These are phyloP conservation scores for Ophiostoma montium DNA, from an alignment of 2,329 filamentous ascomycete species.

Conservation along the genomic window DNA sequence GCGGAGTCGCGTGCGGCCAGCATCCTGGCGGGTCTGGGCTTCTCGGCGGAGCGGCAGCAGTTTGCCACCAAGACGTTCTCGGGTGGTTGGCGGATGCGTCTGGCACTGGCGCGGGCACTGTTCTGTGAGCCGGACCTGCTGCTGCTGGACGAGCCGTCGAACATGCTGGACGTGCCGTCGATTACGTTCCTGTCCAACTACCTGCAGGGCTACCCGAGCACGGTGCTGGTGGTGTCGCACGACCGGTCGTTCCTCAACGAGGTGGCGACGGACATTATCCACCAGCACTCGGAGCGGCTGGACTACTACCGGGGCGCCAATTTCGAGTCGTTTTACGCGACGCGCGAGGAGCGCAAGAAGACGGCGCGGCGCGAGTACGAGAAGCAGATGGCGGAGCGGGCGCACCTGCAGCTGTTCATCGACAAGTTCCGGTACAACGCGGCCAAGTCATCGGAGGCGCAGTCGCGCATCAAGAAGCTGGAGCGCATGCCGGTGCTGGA, in stretches of 20 bases:
- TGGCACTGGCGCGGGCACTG: slow-evolving; percentile 83
- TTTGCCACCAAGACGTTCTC: slow-evolving; percentile 95
- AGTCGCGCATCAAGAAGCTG: slow-evolving; percentile 97
- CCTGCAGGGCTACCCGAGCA: slow-evolving; percentile 85
- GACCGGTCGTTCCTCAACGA: slow-evolving; percentile 98
- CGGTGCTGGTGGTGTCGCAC: slow-evolving; percentile 92
- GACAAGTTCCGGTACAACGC: slow-evolving; percentile 99
- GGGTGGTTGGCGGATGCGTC: slow-evolving; percentile 98
- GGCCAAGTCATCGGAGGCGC: slow-evolving; percentile 94
- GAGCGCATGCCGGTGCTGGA: slow-evolving; percentile 93
- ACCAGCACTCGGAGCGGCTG: slow-evolving; percentile 90
- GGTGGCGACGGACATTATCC: slow-evolving; percentile 96
- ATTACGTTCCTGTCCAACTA: slow-evolving; percentile 97
- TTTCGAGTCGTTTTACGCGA: slow-evolving; percentile 95
- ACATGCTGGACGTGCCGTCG: slow-evolving; percentile 99
- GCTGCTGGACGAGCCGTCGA: slow-evolving; percentile 95
- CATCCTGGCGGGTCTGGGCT: slow-evolving; percentile 91
- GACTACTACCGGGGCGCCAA: slow-evolving; percentile 98
- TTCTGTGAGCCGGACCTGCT: slow-evolving; percentile 97
- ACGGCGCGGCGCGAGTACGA: slow-evolving; percentile 95
- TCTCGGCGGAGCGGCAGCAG: slow-evolving; percentile 85
- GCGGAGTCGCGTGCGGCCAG: slow-evolving; percentile 89
- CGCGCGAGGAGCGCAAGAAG: slow-evolving; percentile 93
- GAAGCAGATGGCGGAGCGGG: slow-evolving; percentile 88
- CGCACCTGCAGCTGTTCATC: slow-evolving; percentile 93